Evolutionary conservation across 163 green algal species (phyloP), one percentile per base, ranked within the genome.

Genomic region (Volvox carteri): DNA sequence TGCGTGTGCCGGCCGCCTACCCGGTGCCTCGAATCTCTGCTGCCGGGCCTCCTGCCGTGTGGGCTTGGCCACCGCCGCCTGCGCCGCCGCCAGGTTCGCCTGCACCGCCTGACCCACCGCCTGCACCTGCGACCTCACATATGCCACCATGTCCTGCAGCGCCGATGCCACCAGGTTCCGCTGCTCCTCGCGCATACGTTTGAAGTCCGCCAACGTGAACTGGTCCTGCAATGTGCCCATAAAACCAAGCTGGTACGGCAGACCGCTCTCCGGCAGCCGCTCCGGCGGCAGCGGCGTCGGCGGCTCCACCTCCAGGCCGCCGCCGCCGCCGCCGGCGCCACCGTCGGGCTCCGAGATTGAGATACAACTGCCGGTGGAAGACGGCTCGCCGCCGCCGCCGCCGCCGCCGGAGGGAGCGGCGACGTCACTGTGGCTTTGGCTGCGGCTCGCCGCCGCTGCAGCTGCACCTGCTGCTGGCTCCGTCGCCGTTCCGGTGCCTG

Each of bases 111-210:
- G 65, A 14, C 81, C 81, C 81, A 87, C 81, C 33, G 75, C 65
- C 68, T 87, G 81, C 41, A 92, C 83, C 62, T 89, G 88, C 30
- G 70, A 46, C 39, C 83, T 65, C 76, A 92, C 89, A 46, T 85
- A 92, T 12, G 44, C n/a, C 65, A 89, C 62, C 89, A 92, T 90
- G 35, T 92, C 83, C 39, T 88, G 58, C 67, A 92, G 65, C 30
- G 89, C 62, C 23, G 28, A 58, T 11, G 81, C 75, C 19, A 92
- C 89, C 25, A 48, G 21, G 5, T 60, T 75, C 37, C 78, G 86
- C 76, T 78, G 77, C 54, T 92, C 79, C 30, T 78, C 67, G 9
- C 89, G 75, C 89, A 90, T 80, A 44, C 78, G 50, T 76, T 84
- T 90, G 67, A 92, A 92, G 25, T 90, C 79, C 0, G 80, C 39